These are phyloP conservation scores for Aspergillus uvarum DNA, from an alignment of 2,329 filamentous ascomycete species.

Conservation along the genomic window DNA sequence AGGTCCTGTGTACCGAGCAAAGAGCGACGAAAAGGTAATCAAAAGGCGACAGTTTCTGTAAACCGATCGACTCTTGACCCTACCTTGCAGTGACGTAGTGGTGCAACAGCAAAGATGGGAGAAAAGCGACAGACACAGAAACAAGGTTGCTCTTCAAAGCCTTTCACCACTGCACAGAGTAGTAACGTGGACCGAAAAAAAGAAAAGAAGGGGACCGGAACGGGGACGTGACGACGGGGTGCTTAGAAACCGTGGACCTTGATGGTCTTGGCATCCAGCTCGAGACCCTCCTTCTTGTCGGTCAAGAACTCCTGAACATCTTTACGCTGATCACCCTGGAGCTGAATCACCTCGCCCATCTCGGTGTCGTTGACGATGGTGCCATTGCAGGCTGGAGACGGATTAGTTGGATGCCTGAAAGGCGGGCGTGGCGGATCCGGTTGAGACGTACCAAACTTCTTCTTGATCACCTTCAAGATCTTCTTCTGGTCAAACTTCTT, in stretches of 20 bases:
- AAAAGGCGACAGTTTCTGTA: background rate
- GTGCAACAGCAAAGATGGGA: background rate
- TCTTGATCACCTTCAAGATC: conserved; percentile 99
- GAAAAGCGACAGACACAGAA: background rate
- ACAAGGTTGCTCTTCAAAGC: conserved; percentile 30
- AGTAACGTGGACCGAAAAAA: conserved; percentile 42
- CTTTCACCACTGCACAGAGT: conserved; percentile 36
- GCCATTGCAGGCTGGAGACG: conserved; percentile 86
- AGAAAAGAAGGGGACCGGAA: conserved; percentile 47
- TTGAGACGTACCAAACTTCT: conserved; percentile 78
- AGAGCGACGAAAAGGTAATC: conserved; percentile 18
- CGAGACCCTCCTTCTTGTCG: conserved; percentile 92
- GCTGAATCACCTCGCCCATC: conserved; percentile 99
- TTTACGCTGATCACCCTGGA: conserved; percentile 98
- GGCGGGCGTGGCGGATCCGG: background rate
- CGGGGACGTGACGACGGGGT: conserved; percentile 38
- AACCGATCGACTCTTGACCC: background rate
- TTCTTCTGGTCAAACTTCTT: conserved; percentile 99
- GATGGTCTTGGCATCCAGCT: conserved; percentile 93
- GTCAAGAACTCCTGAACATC: conserved; percentile 96
- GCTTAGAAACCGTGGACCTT: conserved; percentile 64
- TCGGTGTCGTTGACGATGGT: conserved; percentile 94
- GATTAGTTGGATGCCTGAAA: conserved; percentile 20
- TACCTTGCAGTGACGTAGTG: background rate
- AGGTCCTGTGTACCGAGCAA: conserved; percentile 32